Evolutionary conservation across 306 rosid genomes (phyloP).

Genomic region (Cucurbita argyrosperma): DNA sequence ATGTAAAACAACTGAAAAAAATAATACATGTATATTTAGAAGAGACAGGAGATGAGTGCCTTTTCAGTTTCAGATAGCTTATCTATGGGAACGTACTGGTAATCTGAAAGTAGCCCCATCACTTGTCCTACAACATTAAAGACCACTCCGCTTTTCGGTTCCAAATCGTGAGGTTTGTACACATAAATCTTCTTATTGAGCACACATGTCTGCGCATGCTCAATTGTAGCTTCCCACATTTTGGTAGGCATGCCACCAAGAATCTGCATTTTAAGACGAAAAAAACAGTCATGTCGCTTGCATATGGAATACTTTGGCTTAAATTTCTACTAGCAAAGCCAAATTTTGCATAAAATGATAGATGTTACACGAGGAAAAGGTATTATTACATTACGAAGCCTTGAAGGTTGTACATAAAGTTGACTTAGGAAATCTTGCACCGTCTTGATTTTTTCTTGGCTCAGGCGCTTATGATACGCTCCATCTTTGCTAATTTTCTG

Average conservation of each 20-base stretch:
- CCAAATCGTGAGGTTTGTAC: constrained; percentile 35
- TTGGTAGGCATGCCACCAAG: constrained; percentile 97
- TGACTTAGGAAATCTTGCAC: constrained; percentile 81
- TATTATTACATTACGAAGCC: constrained; percentile 65
- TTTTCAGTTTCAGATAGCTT: constrained; percentile 71
- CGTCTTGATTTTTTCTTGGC: constrained; percentile 44
- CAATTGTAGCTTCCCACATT: constrained; percentile 95
- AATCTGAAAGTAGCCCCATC: constrained; percentile 52
- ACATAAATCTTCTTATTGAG: constrained; percentile 34
- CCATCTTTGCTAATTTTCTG: constrained; percentile 97
- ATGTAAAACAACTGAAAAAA: constrained; percentile 7
- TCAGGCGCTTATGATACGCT: constrained; percentile 87
- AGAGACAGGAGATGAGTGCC: constrained; percentile 35
- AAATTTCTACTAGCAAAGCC: background rate
- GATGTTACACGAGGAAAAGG: background rate
- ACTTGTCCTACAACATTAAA: constrained; percentile 79
- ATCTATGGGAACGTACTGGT: constrained; percentile 45
- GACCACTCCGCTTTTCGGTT: constrained; percentile 57
- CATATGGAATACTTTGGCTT: background rate
- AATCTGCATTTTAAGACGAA: constrained; percentile 38
- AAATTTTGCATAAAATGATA: background rate
- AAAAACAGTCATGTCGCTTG: background rate
- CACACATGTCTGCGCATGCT: constrained; percentile 82
- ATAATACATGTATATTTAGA: background rate
- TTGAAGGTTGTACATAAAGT: constrained; percentile 54